Evolutionary conservation across 345 rosid genomes (phyloP).

Genomic region (Gossypium arboreum): DNA sequence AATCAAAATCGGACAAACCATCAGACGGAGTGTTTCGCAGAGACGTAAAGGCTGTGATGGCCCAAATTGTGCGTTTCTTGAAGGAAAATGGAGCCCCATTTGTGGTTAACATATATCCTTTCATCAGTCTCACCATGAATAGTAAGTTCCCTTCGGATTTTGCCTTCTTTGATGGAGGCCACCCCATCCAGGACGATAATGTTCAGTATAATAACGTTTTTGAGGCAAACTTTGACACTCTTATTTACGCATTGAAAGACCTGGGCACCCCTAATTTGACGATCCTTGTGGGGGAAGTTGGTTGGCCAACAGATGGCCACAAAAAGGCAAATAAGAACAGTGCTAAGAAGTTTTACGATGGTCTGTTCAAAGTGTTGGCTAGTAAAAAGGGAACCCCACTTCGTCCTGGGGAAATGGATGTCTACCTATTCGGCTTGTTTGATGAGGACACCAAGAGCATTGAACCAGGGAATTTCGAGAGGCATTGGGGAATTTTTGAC

Average conservation of each 20-base stretch:
- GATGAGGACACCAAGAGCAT: slow-evolving; percentile 81
- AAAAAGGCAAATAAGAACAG: slow-evolving; percentile 23
- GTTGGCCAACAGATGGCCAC: slow-evolving; percentile 89
- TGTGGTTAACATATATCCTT: slow-evolving; percentile 84
- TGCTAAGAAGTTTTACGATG: slow-evolving; percentile 68
- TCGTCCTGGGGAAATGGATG: slow-evolving; percentile 48
- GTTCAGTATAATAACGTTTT: slow-evolving; percentile 53
- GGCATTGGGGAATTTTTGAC: slow-evolving; percentile 90
- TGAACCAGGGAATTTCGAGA: slow-evolving; percentile 67
- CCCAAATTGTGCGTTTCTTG: slow-evolving; percentile 39
- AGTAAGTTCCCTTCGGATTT: slow-evolving; percentile 53
- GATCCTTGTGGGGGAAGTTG: slow-evolving; percentile 69
- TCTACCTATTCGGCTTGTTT: slow-evolving; percentile 58
- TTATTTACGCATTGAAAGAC: slow-evolving; percentile 55
- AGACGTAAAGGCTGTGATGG: slow-evolving; percentile 43
- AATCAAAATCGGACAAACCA: slow-evolving; percentile 47
- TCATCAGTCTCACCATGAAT: slow-evolving; percentile 63
- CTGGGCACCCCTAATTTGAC: slow-evolving; percentile 39
- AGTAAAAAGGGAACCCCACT: slow-evolving; percentile 57
- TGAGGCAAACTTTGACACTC: slow-evolving; percentile 86
- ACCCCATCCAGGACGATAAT: slow-evolving; percentile 33
- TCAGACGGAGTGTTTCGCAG: slow-evolving; percentile 60
- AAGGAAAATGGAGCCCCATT: slow-evolving; percentile 50
- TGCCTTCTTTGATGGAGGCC: slow-evolving; percentile 50
- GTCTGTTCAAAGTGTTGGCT: slow-evolving; percentile 55